Evolutionary conservation across 176 grass and related monocot genomes (phyloP), one percentile per base, ranked within the genome.

Genomic region (Oryza officinalis): DNA sequence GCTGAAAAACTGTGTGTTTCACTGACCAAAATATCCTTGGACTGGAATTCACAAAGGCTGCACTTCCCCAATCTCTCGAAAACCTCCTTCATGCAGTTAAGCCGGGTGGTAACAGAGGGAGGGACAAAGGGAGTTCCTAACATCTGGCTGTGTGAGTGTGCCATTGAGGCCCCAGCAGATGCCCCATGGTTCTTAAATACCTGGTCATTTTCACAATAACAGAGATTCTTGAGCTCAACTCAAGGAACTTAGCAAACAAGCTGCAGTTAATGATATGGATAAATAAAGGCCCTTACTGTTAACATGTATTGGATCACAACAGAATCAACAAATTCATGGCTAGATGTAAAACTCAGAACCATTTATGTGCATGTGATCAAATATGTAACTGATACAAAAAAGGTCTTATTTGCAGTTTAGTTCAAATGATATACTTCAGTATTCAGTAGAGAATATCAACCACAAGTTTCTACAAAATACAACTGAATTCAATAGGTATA

Each of bases 141-240:
- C 81, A 98, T 94, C 65, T 98, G 96, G 79, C 96, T 98, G 66
- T 98, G 96, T 13, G 93, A 95, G 86, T 98, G 96, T 81, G 89
- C 88, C 96, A 98, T 94, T 12, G 96, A 98, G 50, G 93, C 96
- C 45, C 96, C 93, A 44, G 96, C 93, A 80, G 93, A 91, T 2
- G 93, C 96, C 27, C 96, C 96, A 4, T 98, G 89, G 31, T 98
- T 98, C 80, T 98, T 98, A 72, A 98, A 98, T 26, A 98, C 93
- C 96, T 98, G 80, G 44, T 52, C 6, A 79, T 65, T 31, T 41
- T 32, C n/a, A 70, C 17, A 63, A 47, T 8, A 47, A 30, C 28
- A 75, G 27, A 25, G 33, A 11, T 31, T 20, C 74, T 75, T 80
- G 27, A 45, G 67, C 30, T 25, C 33, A 71, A 54, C 23, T 72